phyloP scores from a whole-genome alignment of 2,329 filamentous ascomycete genomes.

The Neofusicoccum umdonicola region DNA sequence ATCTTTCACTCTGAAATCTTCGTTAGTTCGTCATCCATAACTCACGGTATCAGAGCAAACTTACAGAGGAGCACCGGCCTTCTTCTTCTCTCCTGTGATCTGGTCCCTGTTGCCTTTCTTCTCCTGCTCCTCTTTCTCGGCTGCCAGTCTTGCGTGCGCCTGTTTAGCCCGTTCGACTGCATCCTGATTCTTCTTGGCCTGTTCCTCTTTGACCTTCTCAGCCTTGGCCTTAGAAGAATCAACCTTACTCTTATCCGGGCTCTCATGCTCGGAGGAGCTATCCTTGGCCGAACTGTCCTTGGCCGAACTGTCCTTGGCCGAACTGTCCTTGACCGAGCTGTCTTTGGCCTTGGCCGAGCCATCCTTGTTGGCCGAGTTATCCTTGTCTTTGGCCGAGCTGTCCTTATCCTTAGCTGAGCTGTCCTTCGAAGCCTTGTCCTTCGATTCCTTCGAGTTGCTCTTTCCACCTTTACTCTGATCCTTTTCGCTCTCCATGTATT shows the following conservation, averaged over 20 bases:
- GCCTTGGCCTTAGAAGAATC: slow-evolving; percentile 6
- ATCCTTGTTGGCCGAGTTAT: background rate
- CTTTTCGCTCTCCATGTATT: slow-evolving; percentile 46
- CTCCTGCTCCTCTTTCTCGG: background rate
- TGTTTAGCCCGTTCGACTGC: background rate
- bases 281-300: background rate
- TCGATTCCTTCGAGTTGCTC: background rate
- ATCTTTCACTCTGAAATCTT: background rate
- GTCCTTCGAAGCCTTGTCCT: background rate
- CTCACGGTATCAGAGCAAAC: background rate
- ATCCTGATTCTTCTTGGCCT: slow-evolving; percentile 5
- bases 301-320: background rate
- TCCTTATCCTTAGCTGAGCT: background rate
- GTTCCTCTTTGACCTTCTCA: background rate
- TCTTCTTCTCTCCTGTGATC: slow-evolving; percentile 8
- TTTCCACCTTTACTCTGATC: slow-evolving; percentile 21
- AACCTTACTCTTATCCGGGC: background rate
- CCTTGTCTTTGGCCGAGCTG: background rate
- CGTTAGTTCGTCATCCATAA: background rate
- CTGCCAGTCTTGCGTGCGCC: background rate
- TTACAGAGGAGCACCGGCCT: slow-evolving; percentile 11
- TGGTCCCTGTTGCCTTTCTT: background rate
- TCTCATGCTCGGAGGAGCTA: background rate
- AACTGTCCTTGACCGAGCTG: background rate
- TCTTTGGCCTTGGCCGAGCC: background rate